These are phyloP conservation scores for Grosmannia huntii DNA, from an alignment of 2,329 filamentous ascomycete genomes.

Conservation along the genomic window DNA sequence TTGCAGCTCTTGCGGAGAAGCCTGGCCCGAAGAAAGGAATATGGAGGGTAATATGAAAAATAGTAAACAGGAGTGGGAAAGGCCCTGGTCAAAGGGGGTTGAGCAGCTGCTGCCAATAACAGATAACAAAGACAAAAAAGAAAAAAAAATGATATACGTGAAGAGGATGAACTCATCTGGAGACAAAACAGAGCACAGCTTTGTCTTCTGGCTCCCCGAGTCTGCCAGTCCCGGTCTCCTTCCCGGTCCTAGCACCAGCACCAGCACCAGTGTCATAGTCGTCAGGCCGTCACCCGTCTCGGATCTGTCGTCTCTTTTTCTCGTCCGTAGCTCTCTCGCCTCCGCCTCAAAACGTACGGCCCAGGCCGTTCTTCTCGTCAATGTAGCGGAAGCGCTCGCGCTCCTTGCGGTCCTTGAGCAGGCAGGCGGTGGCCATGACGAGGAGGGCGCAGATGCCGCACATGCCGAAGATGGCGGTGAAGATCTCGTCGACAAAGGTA, in stretches of 20 bases:
- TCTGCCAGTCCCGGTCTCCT: too few species aligned
- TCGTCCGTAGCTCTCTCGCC: neutral
- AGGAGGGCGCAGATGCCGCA: constrained; percentile 59
- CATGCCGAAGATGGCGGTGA: constrained; percentile 69
- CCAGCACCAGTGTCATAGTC: neutral
- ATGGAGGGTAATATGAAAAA: neutral
- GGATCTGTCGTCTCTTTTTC: neutral
- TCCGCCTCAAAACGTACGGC: constrained; percentile 29
- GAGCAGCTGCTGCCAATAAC: neutral
- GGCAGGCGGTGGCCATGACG: constrained; percentile 58
- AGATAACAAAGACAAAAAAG: neutral
- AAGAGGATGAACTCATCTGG: neutral
- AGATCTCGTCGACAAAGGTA: constrained; percentile 59
- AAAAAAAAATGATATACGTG: neutral
- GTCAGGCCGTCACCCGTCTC: neutral
- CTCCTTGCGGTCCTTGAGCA: constrained; percentile 72
- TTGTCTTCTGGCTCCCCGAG: neutral
- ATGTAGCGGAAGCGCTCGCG: constrained; percentile 67
- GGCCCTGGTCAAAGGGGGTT: neutral
- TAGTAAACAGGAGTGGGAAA: neutral
- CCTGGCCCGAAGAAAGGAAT: neutral
- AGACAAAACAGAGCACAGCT: neutral
- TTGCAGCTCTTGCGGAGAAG: too few species aligned
- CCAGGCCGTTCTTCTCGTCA: constrained; percentile 59
- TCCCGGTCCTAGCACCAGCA: neutral